Evolutionary conservation across 139 green algal species (phyloP).

Genomic region (Picochlorum sp.): DNA sequence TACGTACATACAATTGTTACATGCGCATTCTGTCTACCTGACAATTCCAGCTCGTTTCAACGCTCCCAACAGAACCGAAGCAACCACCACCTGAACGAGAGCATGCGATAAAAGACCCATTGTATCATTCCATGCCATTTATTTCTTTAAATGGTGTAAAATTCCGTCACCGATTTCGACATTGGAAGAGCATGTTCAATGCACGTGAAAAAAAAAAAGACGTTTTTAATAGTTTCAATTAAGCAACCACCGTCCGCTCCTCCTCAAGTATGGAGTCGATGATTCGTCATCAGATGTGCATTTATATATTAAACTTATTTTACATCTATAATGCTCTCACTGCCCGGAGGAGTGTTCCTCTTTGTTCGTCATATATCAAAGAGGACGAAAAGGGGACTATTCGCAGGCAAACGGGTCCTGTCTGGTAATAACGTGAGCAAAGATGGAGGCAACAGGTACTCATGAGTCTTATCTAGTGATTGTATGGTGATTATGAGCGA

Average conservation of each 20-base stretch:
- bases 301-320: too few relatives aligned
- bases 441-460: slow-evolving; percentile 76
- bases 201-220: too few relatives aligned
- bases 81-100: slow-evolving; percentile 15
- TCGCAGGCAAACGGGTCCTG: slow-evolving; percentile 48
- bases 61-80: slow-evolving; percentile 24
- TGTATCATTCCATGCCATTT: not conserved
- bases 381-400: slow-evolving; percentile 50
- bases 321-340: not conserved
- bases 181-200: not conserved
- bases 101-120: slow-evolving; percentile 18
- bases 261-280: too few relatives aligned
- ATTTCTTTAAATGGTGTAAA: not conserved
- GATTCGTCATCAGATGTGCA: too few relatives aligned
- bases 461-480: not conserved
- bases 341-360: slow-evolving; percentile 20
- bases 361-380: slow-evolving; percentile 22
- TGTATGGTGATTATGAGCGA: not conserved
- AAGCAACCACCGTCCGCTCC: not conserved
- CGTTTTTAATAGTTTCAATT: not conserved
- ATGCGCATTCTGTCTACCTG: slow-evolving; percentile 10
- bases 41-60: slow-evolving; percentile 30
- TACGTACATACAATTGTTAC: not conserved
- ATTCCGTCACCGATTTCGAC: not conserved
- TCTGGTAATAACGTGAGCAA: slow-evolving; percentile 77